A percentile compares a stretch with the other conserved stretches of the same genome.
phyloP scores from a whole-genome alignment of 1,284 basidiomycete genomes.

The Sporisorium scitamineum region DNA sequence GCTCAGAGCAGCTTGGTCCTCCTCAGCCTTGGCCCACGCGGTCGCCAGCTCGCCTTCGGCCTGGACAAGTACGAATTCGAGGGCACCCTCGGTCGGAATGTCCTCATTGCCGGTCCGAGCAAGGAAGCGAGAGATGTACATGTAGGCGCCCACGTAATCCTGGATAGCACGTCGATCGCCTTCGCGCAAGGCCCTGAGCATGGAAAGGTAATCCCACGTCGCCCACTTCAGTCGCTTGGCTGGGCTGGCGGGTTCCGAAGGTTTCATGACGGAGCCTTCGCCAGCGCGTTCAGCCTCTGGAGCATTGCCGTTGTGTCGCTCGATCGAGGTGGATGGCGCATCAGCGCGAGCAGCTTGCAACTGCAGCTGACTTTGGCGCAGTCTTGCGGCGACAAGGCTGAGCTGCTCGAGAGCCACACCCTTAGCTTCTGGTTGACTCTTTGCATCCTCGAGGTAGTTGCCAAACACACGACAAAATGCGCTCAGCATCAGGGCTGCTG shows the following conservation, averaged over 20 bases:
- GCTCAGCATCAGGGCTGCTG: slow-evolving; percentile 78
- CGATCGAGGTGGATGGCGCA: not conserved
- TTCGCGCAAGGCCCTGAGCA: slow-evolving; percentile 44
- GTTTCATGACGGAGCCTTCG: not conserved
- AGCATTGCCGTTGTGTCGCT: not conserved
- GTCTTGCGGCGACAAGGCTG: slow-evolving; percentile 85
- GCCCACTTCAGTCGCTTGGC: slow-evolving; percentile 17
- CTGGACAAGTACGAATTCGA: slow-evolving; percentile 54
- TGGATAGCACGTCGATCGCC: slow-evolving; percentile 74
- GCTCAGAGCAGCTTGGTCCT: slow-evolving; percentile 18
- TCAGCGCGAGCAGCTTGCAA: slow-evolving; percentile 12
- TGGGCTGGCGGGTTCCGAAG: slow-evolving; percentile 6
- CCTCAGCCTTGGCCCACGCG: slow-evolving; percentile 32
- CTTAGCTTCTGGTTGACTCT: slow-evolving; percentile 74
- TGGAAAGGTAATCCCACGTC: slow-evolving; percentile 43
- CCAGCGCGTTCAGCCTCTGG: not conserved
- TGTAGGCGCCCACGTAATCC: slow-evolving; percentile 75
- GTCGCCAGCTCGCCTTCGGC: slow-evolving; percentile 56
- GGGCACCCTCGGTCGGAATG: slow-evolving; percentile 42
- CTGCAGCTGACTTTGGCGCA: slow-evolving; percentile 72
- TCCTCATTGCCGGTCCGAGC: slow-evolving; percentile 68
- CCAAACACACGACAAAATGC: slow-evolving; percentile 58
- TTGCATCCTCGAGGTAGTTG: slow-evolving; percentile 77
- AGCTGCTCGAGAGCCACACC: slow-evolving; percentile 91
- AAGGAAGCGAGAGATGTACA: slow-evolving; percentile 77